Percentiles rank a stretch among this genome's conserved stretches.
Conservation (phyloP, 2,329 filamentous ascomycete genomes). For the Sarocladium oryzae region DNA sequence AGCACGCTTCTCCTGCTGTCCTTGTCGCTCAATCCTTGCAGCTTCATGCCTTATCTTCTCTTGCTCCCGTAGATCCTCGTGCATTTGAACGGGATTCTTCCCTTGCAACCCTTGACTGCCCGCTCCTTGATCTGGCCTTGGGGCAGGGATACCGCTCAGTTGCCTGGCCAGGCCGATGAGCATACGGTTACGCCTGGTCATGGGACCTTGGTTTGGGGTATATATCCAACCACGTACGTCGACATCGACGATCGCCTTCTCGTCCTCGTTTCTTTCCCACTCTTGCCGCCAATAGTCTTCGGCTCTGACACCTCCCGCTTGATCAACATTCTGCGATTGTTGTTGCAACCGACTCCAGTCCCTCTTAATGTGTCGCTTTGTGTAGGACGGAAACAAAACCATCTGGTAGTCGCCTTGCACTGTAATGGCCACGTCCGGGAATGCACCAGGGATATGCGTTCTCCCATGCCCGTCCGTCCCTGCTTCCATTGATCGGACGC, state of each 20-base stretch:
- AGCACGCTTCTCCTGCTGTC: slow-evolving; percentile 63
- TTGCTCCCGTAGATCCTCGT: slow-evolving; percentile 46
- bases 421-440: slow-evolving; percentile 78
- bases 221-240: slow-evolving; percentile 97
- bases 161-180: slow-evolving; percentile 81
- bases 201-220: slow-evolving; percentile 72
- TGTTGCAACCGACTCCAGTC: slow-evolving; percentile 26
- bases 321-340: slow-evolving; percentile 22
- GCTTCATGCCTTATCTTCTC: slow-evolving; percentile 70
- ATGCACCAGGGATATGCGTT: slow-evolving; percentile 61
- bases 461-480: slow-evolving; percentile 23
- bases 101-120: slow-evolving; percentile 15
- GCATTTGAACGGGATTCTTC: slow-evolving; percentile 18
- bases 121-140: slow-evolving; percentile 35
- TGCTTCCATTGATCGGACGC: slow-evolving; percentile 26
- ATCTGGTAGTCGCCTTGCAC: slow-evolving; percentile 82
- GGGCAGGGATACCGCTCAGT: slow-evolving; percentile 77
- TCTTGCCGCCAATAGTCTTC: slow-evolving; percentile 71
- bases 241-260: slow-evolving; percentile 83
- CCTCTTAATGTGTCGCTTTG: slow-evolving; percentile 59
- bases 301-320: slow-evolving; percentile 44
- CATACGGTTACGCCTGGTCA: slow-evolving; percentile 81
- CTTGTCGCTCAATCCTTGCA: slow-evolving; percentile 66
- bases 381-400: slow-evolving; percentile 92
- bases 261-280: slow-evolving; percentile 74